Evolutionary conservation across 2,329 filamentous ascomycete species (phyloP), one percentile per base, ranked within the genome.

Genomic region (Chaetomiaceae sp.): DNA sequence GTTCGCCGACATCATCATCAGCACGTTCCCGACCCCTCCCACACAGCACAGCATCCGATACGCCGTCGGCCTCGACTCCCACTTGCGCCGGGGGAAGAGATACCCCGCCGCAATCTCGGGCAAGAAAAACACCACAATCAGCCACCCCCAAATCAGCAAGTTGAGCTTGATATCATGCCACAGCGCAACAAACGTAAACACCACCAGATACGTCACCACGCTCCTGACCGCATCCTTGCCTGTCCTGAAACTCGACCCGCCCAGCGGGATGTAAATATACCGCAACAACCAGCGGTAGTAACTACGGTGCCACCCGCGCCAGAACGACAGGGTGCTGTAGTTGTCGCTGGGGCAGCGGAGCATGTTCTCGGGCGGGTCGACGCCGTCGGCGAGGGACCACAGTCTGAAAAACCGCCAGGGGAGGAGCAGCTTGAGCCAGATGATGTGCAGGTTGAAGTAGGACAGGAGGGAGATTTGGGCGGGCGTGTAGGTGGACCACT

Each of bases 371-470:
- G 94, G 92, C 0, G 94, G 90, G 66, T 99, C 94, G 62, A 99
- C 83, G 57, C 89, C 89, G 68, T 99, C 94, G 15, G 91, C 68
- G 4, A 99, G 80, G 0, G 89, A 80, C 94, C 94, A 99, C n/a
- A 99, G 83, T 4, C 95, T 88, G 81, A 97, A 97, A 69, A 97
- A 87, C n/a, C 94, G 88, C 91, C 92, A 99, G 1, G 94, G 94
- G 7, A 99, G 83, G 4, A 99, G 83, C 1, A 99, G 83, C 69
- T 99, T 99, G 43, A 99, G 80, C 95, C 95, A 99, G 69, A 99
- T 95, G 67, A 96, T 84, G 72, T 96, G 89, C 12, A 99, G 84
- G 71, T 96, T 96, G 77, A 97, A 95, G 75, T 88, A 96, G 34
- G 90, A 94, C 12, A 99, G 80, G 74, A 99, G 84, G 65, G 84